Evolutionary conservation across 129 eudicot species (phyloP).

Genomic region (Centrapalus pauciflorus): DNA sequence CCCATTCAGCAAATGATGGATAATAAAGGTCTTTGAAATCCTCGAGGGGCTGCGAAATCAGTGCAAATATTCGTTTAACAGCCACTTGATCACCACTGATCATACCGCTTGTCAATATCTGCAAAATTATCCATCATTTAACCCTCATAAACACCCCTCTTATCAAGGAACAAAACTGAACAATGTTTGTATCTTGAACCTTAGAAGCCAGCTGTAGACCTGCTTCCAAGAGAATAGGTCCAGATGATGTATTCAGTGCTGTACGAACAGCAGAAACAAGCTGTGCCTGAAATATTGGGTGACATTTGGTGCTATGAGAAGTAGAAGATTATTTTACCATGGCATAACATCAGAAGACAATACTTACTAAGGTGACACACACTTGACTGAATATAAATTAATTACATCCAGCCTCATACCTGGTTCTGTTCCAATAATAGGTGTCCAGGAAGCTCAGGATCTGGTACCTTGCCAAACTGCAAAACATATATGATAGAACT

Average conservation of each 20-base stretch:
- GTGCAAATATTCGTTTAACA: conserved; percentile 55
- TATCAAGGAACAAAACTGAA: not conserved
- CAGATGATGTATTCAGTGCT: conserved; percentile 51
- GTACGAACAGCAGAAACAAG: conserved; percentile 67
- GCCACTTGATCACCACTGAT: conserved; percentile 71
- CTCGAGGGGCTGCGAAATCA: conserved; percentile 64
- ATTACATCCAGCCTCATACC: conserved; percentile 34
- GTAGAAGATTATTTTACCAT: no score
- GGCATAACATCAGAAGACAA: no score
- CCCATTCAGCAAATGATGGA: conserved; percentile 88
- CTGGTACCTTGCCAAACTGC: conserved; percentile 75
- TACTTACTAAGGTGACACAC: not conserved
- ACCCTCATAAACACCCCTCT: conserved; percentile 7
- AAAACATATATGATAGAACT: conserved; percentile 17
- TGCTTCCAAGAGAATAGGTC: conserved; percentile 72
- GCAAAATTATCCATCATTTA: conserved; percentile 13
- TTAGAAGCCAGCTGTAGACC: conserved; percentile 68
- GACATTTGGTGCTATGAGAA: no score
- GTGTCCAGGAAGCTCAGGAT: conserved; percentile 94
- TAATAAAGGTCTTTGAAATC: conserved; percentile 64
- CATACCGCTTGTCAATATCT: conserved; percentile 62
- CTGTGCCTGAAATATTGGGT: no score
- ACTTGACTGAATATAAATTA: not conserved
- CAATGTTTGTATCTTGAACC: conserved; percentile 37
- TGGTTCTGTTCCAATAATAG: conserved; percentile 87